Evolutionary conservation across 2,329 filamentous ascomycete species (phyloP), one percentile per base, ranked within the genome.

Genomic region (Coniochaeta hoffmannii): DNA sequence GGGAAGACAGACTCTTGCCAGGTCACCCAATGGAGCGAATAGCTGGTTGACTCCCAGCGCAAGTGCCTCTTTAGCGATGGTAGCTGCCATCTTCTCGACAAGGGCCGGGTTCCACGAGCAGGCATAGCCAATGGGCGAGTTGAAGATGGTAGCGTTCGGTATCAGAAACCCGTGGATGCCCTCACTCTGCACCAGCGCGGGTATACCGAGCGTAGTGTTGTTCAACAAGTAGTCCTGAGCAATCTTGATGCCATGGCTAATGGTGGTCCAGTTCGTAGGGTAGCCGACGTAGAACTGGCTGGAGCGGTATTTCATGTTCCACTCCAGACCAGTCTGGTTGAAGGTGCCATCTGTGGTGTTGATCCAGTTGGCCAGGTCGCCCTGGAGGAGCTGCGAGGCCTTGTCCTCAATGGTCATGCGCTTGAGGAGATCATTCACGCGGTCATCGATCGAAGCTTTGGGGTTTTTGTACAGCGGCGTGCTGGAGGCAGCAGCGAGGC

Each of bases 401-500:
- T 91, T 91, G 57, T 91, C 88, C 63, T 87, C 77, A 55, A 89
- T 79, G 0, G 85, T 89, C 88, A 91, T 91, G 24, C 84, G 80
- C 12, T 80, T 79, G 53, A 91, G 70, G 5, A 91, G 76, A 66
- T 90, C 87, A 10, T 79, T 68, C 11, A 90, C 80, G 57, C 88
- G 77, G 52, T 79, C 80, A 53, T 88, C 82, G 14, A 89, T 73
- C 8, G 81, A 71, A 6, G 83, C 81, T 55, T 74, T 75, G 5
- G 85, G 72, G 65, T 89, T 75, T 65, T 86, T 88, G 76, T 88
- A 89, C 41, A 81, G 59, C 2, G 76, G 72, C 63, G 56, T 62
- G 38, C 56, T 57, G 36, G 8, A 34, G 22, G 46, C 50, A 15
- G 54, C 56, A 5, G 56, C 60, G 30, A 53, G 22, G 52, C 32